A percentile compares a stretch with the other conserved stretches of the same genome.
Evolutionary conservation across 2,329 filamentous ascomycete genomes (phyloP).

Genomic region (Fusarium lateritium): DNA sequence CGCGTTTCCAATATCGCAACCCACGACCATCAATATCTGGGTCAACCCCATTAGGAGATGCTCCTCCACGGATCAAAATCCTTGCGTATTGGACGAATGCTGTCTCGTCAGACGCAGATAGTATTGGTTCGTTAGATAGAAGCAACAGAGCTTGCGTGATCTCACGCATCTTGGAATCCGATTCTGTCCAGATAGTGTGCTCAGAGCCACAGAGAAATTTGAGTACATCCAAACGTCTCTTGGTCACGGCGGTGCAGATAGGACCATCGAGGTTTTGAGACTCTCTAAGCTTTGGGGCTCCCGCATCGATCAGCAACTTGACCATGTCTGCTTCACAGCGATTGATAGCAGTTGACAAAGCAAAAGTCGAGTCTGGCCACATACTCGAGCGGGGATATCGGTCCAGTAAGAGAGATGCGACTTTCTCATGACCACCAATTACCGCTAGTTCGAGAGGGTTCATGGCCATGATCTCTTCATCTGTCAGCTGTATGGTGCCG

Average conservation of each 20-base stretch:
- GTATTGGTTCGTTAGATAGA: neutral
- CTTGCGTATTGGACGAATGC: conserved; percentile 3
- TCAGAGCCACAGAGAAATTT: conserved; percentile 17
- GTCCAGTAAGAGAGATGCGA: neutral
- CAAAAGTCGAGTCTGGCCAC: neutral
- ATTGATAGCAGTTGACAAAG: conserved; percentile 7
- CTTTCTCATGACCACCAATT: neutral
- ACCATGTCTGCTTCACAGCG: conserved; percentile 2
- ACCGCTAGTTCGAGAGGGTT: conserved; percentile 21
- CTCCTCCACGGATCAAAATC: neutral
- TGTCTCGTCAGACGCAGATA: neutral
- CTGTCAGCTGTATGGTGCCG: neutral
- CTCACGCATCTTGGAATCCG: neutral
- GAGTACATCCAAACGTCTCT: conserved; percentile 10
- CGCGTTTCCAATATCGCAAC: neutral
- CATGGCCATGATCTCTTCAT: conserved; percentile 4
- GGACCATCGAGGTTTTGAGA: neutral
- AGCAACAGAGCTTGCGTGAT: conserved; percentile 5
- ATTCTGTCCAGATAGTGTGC: neutral
- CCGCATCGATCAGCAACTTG: neutral
- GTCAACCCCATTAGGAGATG: neutral
- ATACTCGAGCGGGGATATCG: neutral
- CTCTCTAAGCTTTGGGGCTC: neutral
- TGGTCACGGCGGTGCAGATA: conserved; percentile 10
- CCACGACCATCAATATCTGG: neutral